Evolutionary conservation across 1,284 basidiomycete genomes (phyloP).

Genomic region (Termitomyces sp.): DNA sequence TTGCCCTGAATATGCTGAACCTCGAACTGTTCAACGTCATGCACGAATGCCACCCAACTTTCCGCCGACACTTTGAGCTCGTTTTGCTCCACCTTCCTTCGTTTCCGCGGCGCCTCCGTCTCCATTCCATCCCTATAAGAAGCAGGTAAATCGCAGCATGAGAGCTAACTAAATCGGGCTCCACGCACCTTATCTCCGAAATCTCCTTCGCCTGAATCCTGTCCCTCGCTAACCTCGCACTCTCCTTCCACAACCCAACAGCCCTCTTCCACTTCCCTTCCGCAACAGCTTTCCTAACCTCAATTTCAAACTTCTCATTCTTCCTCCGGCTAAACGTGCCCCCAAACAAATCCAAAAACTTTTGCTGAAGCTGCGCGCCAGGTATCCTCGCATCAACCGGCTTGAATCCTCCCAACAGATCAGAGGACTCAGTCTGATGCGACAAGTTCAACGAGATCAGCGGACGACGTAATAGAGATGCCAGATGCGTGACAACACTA

Average conservation of each 20-base stretch:
- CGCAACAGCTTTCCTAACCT: constrained; percentile 78
- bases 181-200: constrained; percentile 38
- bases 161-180: background rate
- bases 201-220: constrained; percentile 47
- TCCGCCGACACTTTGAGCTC: constrained; percentile 43
- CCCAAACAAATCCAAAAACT: constrained; percentile 82
- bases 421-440: constrained; percentile 94
- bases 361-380: constrained; percentile 69
- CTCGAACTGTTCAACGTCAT: constrained; percentile 77
- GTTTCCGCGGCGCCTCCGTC: constrained; percentile 60
- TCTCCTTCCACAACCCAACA: constrained; percentile 83
- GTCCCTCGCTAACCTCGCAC: constrained; percentile 63
- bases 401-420: constrained; percentile 93
- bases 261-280: constrained; percentile 85
- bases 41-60: constrained; percentile 74
- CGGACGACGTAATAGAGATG: constrained; percentile 72
- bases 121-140: constrained; percentile 27
- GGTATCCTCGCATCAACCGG: constrained; percentile 85
- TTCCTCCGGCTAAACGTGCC: constrained; percentile 87
- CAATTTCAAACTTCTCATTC: constrained; percentile 85
- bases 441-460: constrained; percentile 91
- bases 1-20: constrained; percentile 80
- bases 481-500: constrained; percentile 85
- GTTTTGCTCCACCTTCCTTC: constrained; percentile 59
- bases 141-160: background rate